phyloP scores from a whole-genome alignment of 2,329 filamentous ascomycete species.

The Aureobasidium lini region DNA sequence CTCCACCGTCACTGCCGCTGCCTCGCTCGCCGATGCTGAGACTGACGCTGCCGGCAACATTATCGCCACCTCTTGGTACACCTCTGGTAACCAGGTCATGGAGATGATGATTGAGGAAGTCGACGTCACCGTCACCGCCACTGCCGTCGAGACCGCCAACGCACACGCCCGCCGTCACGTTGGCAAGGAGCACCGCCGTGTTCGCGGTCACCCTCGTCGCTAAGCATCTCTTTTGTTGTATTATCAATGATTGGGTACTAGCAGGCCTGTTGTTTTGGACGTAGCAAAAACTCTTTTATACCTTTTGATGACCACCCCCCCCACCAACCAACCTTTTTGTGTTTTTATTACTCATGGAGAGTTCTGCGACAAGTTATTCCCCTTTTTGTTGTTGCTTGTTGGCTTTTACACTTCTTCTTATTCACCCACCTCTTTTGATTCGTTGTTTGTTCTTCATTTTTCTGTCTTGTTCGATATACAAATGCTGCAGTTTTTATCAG shows the following conservation, averaged over 20 bases:
- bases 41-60: constrained; percentile 19
- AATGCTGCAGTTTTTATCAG: background rate
- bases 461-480: constrained; percentile 2
- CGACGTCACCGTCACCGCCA: constrained; percentile 34
- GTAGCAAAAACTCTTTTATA: constrained; percentile 6
- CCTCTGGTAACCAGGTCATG: constrained; percentile 36
- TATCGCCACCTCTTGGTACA: constrained; percentile 36
- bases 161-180: constrained; percentile 23
- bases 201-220: constrained; percentile 25
- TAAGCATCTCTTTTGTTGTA: background rate
- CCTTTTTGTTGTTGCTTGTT: background rate
- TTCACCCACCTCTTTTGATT: background rate
- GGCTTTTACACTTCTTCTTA: background rate
- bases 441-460: background rate
- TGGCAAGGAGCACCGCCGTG: constrained; percentile 22
- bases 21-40: constrained; percentile 19
- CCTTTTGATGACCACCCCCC: background rate
- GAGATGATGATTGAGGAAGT: constrained; percentile 39
- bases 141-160: constrained; percentile 19
- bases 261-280: background rate
- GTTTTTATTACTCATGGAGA: background rate
- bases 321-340: background rate
- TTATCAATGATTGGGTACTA: background rate
- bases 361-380: background rate
- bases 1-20: constrained; percentile 20